Evolutionary conservation across 768 basidiomycete species (phyloP), one percentile per base, ranked within the genome.

Genomic region (Kwoniella shandongensis): DNA sequence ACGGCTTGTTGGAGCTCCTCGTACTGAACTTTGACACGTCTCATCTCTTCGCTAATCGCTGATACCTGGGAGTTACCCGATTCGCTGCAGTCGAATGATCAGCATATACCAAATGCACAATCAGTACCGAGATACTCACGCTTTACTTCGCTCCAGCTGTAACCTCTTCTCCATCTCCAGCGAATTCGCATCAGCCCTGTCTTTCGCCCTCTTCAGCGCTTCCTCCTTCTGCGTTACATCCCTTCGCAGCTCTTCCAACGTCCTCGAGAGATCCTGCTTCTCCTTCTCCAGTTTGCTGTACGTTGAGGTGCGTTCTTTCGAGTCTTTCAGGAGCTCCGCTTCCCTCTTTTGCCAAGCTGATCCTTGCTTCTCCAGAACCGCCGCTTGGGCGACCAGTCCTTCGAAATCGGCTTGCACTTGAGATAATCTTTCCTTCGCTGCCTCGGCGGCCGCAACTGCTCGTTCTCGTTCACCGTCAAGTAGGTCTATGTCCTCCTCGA

Each of bases 391-490:
- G 0, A 89, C 88, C n/a, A 70, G 48, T n/a, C 54, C 57, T 15
- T 68, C 66, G 13, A 54, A 60, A 30, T 73, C 66, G 20, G 42
- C 38, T 41, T 63, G 61, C 4, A 66, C 38, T 30, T 61, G 48
- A 3, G 44, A 49, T 5, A 70, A 27, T 48, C 52, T 44, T 18
- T 66, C 54, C 48, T 70, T 72, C 4, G 64, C 51, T 11, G 32
- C 13, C 17, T 63, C 60, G 4, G 65, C 62, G 40, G 86, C 80
- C 36, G 83, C 81, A 69, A 91, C 80, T 0, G 88, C 86, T 7
- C 87, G 83, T 54, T 89, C 89, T 8, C 94, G 81, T 68, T 97
- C 91, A 3, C 86, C 86, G 66, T 93, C 90, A 12, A 94, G 80
- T 2, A 84, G 81, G 54, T 92, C 89, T 42, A 94, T 81, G 67